Evolutionary conservation across 2,329 filamentous ascomycete species (phyloP).

Genomic region (Ophiocordyceps camponoti-saundersi): DNA sequence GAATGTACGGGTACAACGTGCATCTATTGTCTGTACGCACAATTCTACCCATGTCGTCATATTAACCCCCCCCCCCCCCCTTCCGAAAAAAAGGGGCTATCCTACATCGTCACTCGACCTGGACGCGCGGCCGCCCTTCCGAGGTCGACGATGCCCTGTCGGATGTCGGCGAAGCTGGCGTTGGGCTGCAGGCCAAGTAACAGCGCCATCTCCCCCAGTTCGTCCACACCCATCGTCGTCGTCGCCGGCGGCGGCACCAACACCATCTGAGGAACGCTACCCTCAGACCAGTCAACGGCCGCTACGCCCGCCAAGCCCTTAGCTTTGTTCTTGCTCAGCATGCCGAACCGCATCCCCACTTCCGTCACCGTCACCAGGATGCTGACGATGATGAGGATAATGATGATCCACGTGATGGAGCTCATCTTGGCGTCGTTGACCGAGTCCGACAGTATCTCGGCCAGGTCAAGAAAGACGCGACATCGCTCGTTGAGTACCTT

Average conservation of each 20-base stretch:
- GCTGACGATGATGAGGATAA: slow-evolving; percentile 77
- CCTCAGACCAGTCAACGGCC: slow-evolving; percentile 4
- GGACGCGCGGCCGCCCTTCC: slow-evolving; percentile 5
- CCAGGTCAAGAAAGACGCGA: slow-evolving; percentile 87
- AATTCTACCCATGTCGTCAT: too few relatives aligned
- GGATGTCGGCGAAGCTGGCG: slow-evolving; percentile 18
- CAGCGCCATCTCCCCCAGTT: slow-evolving; percentile 17
- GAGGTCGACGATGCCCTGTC: slow-evolving; percentile 14
- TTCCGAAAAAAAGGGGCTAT: not conserved
- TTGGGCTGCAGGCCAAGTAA: slow-evolving; percentile 16
- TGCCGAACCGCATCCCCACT: slow-evolving; percentile 70
- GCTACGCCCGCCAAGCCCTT: slow-evolving; percentile 3
- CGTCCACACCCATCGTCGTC: slow-evolving; percentile 8
- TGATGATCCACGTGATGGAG: slow-evolving; percentile 93
- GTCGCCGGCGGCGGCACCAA: slow-evolving; percentile 4
- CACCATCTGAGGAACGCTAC: slow-evolving; percentile 5
- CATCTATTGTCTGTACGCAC: too few relatives aligned
- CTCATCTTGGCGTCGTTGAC: slow-evolving; percentile 95
- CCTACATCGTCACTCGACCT: not conserved
- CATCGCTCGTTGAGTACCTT: slow-evolving; percentile 95
- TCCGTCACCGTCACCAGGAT: slow-evolving; percentile 86
- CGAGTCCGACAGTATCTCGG: slow-evolving; percentile 83
- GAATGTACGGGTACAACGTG: too few relatives aligned
- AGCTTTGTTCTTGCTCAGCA: slow-evolving; percentile 29
- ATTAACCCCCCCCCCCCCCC: too few relatives aligned